A percentile compares a stretch with the other conserved stretches of the same genome.
These are phyloP conservation scores for Neopestalotiopsis clavispora DNA, from an alignment of 2,329 filamentous ascomycete genomes.

Conservation along the genomic window DNA sequence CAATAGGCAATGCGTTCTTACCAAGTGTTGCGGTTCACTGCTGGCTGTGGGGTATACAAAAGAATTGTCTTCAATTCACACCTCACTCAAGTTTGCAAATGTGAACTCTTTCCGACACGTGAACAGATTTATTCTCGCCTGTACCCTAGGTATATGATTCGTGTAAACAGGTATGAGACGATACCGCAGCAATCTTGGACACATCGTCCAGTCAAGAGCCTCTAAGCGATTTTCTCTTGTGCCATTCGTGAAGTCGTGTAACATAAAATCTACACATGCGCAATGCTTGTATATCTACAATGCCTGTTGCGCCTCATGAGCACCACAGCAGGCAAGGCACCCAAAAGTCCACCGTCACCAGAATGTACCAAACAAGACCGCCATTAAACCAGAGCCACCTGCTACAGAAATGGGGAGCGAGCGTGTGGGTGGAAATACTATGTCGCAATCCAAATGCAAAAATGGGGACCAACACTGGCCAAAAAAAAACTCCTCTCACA, in stretches of 20 bases:
- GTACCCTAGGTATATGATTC: too few species aligned
- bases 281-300: conserved; percentile 17
- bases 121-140: too few species aligned
- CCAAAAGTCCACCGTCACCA: neutral
- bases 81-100: too few species aligned
- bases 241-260: conserved; percentile 5
- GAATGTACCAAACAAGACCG: conserved; percentile 11
- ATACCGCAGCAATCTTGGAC: too few species aligned
- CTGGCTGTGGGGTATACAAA: too few species aligned
- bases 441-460: conserved; percentile 16
- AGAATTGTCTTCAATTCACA: too few species aligned
- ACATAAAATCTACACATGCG: conserved; percentile 17
- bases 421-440: conserved; percentile 4
- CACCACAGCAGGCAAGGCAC: neutral
- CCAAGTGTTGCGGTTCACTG: too few species aligned
- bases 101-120: too few species aligned
- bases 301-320: neutral
- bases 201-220: too few species aligned
- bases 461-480: neutral
- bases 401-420: neutral
- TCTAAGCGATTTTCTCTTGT: neutral
- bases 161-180: too few species aligned
- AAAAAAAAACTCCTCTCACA: neutral
- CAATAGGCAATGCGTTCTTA: too few species aligned
- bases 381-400: neutral